Evolutionary conservation across 306 rosid species (phyloP), one percentile per base, ranked within the genome.

Genomic region (Sicyos baderoa): DNA sequence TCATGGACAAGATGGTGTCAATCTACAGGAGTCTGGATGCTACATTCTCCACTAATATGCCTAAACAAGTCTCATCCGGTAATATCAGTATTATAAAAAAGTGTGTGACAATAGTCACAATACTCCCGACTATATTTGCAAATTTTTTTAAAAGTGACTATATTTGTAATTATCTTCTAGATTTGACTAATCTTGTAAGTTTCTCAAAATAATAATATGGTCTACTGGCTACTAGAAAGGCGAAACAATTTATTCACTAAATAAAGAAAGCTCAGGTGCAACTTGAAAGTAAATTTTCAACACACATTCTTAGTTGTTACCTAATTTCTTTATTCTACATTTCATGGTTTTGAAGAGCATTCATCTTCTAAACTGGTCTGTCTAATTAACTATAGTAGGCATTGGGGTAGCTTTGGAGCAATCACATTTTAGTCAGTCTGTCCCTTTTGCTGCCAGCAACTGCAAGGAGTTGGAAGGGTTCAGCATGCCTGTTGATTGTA

Each of bases 11-110:
- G 61, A 72, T 94, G 78, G 96, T 83, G 5, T 63, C 76, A 1
- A 86, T 88, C 45, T 94, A 86, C 69, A 90, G 66, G 76, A 76
- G 83, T 70, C 72, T 94, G 85, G 89, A 86, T 35, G 81, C 84
- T 9, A 77, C 91, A 9, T 84, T 74, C 78, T 77, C 76, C 68
- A 68, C 88, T 54, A 81, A 79, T 52, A 18, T 85, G 42, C 69
- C 74, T 37, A 88, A 75, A 72, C 83, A 80, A 14, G 55, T 73
- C 16, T 70, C 82, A 25, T 72, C 90, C 64, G 99, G 99, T 90
- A 74, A 51, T 23, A n/a, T n/a, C n/a, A n/a, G n/a, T n/a, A n/a
- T n/a, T n/a, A n/a, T n/a, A n/a, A n/a, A n/a, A n/a, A n/a, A n/a
- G n/a, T n/a, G n/a, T n/a, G n/a, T n/a, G n/a, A n/a, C n/a, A n/a